Evolutionary conservation across 805 yeast species (phyloP).

Genomic region (Monosporozyma aerobia): DNA sequence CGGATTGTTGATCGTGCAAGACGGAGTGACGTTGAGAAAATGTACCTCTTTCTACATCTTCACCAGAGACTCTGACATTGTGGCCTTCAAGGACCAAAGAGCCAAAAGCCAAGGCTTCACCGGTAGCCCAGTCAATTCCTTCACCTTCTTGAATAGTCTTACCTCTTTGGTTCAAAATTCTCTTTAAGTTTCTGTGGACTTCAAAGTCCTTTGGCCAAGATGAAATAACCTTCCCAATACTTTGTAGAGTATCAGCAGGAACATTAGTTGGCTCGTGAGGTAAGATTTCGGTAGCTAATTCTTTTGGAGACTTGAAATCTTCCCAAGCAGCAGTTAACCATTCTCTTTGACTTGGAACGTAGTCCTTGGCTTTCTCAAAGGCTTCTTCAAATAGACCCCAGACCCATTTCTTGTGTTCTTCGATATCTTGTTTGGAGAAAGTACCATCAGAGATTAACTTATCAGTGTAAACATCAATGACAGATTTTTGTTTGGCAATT

Average conservation of each 20-base stretch:
- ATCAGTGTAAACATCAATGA: conserved; percentile 74
- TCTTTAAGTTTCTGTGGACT: conserved; percentile 90
- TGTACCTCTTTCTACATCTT: conserved; percentile 99
- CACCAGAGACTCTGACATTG: conserved; percentile 96
- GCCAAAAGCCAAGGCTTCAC: conserved; percentile 98
- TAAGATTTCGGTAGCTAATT: conserved; percentile 86
- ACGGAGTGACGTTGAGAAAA: conserved; percentile 99
- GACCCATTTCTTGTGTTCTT: conserved; percentile 96
- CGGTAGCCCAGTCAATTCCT: conserved; percentile 98
- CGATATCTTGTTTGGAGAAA: conserved; percentile 81
- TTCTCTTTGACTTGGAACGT: conserved; percentile 84
- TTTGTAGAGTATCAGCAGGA: conserved; percentile 57
- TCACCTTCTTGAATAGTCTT: conserved; percentile 82
- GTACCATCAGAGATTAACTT: conserved; percentile 78
- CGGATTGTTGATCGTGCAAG: conserved; percentile 88
- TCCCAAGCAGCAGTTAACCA: conserved; percentile 99
- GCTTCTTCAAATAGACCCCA: conserved; percentile 92
- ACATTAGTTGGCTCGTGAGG: conserved; percentile 96
- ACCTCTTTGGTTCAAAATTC: conserved; percentile 81
- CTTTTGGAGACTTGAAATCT: conserved; percentile 95
- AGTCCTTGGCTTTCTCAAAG: conserved; percentile 79
- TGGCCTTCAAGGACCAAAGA: conserved; percentile 85
- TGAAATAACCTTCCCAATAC: conserved; percentile 70
- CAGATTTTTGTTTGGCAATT: conserved; percentile 83
- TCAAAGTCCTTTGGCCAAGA: conserved; percentile 81